Base-by-base conservation (phyloP, 768 basidiomycete species). In the Lactifluus echinatus region DNA sequence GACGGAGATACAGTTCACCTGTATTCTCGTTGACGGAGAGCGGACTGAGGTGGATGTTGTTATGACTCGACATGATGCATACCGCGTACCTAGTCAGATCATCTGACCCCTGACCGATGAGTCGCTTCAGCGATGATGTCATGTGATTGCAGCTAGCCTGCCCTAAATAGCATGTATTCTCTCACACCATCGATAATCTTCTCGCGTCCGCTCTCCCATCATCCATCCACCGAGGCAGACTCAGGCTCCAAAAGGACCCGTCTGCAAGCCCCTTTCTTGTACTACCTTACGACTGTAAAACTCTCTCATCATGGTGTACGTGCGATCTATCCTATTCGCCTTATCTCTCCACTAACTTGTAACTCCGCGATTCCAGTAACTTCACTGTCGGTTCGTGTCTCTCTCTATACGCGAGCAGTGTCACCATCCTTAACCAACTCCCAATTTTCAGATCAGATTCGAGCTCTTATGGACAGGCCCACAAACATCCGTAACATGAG, bases 401-500 rank as follows among this genome's bases (percentile, higher is more conserved):
- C 19, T 55, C 15, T 21, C 19, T 39, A n/a, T 48, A 39, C 46
- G 40, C 26, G 33, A 47, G 11, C 42, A 33, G 51, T 62, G 54
- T 54, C 57, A 42, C 42, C 74, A 60, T 74, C 69, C 66, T 66
- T 58, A 59, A 63, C 65, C 60, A 59, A 47, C 57, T 62, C 63
- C 53, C 55, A 33, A 61, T 65, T 50, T 63, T 45, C 65, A 92
- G 89, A 90, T 72, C 89, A 93, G 77, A 83, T 93, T 68, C 86
- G 91, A 70, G 75, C 56, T 64, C 85, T 93, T 63, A 93, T 93
- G 91, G 87, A 93, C 81, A 75, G 72, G 71, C 83, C 90, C 66
- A 92, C 89, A 55, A 93, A 93, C 74, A 93, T 93, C 70, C 87
- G 90, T 76, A 91, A 91, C 79, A 92, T 92, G 89, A 87, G 85